phyloP scores from a whole-genome alignment of 2,329 filamentous ascomycete species.

The Aspergillus brasiliensis region DNA sequence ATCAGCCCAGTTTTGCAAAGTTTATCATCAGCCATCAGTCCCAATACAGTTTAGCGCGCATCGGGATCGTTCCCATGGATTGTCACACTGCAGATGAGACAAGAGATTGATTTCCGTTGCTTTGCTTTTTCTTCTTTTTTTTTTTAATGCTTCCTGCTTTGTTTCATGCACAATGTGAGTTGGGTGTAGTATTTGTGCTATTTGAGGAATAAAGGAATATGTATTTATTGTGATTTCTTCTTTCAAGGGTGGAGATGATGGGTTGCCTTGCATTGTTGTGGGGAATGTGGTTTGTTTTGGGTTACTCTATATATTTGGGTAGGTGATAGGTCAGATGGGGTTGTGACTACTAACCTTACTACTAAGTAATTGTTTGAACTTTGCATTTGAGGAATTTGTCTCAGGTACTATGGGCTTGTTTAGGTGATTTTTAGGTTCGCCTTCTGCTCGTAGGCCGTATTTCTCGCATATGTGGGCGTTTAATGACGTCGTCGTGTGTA shows the following conservation, averaged over 20 bases:
- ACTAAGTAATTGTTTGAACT: too few relatives aligned
- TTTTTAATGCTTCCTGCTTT: neutral
- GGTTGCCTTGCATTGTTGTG: neutral
- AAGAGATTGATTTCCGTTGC: too few relatives aligned
- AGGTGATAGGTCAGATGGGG: neutral
- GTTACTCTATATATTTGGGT: neutral
- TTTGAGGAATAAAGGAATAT: neutral
- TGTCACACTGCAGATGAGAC: conserved; percentile 14
- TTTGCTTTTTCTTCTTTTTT: neutral
- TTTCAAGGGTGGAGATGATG: neutral
- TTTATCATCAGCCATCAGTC: conserved; percentile 22
- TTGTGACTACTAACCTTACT: too few relatives aligned
- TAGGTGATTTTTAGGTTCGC: neutral
- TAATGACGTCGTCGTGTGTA: neutral
- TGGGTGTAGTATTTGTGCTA: neutral
- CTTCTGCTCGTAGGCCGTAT: neutral
- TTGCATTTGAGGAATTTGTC: neutral
- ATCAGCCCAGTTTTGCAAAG: conserved; percentile 23
- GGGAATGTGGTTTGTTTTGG: neutral
- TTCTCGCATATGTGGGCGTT: neutral
- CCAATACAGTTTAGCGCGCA: conserved; percentile 14
- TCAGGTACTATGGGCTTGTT: too few relatives aligned
- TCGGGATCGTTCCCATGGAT: conserved; percentile 19
- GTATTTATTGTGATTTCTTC: too few relatives aligned
- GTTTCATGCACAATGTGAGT: too few relatives aligned